Conservation (phyloP, 2,329 filamentous ascomycete genomes). For the Coniella vitis region DNA sequence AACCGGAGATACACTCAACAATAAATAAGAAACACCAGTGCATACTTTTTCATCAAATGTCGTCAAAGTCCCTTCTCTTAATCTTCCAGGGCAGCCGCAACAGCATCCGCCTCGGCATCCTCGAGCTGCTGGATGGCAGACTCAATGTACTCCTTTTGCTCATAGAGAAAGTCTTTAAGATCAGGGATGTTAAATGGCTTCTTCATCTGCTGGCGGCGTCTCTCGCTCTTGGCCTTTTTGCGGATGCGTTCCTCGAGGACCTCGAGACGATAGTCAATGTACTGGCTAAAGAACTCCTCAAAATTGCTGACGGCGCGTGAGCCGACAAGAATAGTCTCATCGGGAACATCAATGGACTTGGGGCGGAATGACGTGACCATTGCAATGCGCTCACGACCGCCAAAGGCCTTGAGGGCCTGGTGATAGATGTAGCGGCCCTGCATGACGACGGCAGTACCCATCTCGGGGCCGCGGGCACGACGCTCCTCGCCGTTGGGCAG, state of each 20-base stretch:
- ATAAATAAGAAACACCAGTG: too few species aligned
- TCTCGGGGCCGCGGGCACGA: conserved; percentile 53
- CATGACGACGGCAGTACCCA: conserved; percentile 57
- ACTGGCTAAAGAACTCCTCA: conserved; percentile 53
- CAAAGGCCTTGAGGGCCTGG: conserved; percentile 51
- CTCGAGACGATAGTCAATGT: conserved; percentile 54
- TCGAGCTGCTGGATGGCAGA: too few species aligned
- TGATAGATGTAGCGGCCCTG: conserved; percentile 64
- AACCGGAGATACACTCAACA: too few species aligned
- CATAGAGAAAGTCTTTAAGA: conserved; percentile 26
- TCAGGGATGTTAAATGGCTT: conserved; percentile 23
- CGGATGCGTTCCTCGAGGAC: conserved; percentile 54
- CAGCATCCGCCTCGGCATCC: too few species aligned
- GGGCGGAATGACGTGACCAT: conserved; percentile 63
- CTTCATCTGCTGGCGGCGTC: conserved; percentile 21
- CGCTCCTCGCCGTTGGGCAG: conserved; percentile 46
- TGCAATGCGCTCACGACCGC: conserved; percentile 48
- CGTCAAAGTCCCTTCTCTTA: too few species aligned
- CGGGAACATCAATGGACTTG: conserved; percentile 43
- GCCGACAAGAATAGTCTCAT: conserved; percentile 55
- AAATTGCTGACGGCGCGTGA: conserved; percentile 53
- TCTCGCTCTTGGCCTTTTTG: conserved; percentile 35
- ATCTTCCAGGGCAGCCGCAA: too few species aligned
- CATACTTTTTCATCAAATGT: too few species aligned
- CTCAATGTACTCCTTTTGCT: conserved; percentile 28